Percentiles rank a stretch among this genome's conserved stretches.
Evolutionary conservation across 1,284 basidiomycete genomes (phyloP).

Genomic region (Sporisorium scitamineum): DNA sequence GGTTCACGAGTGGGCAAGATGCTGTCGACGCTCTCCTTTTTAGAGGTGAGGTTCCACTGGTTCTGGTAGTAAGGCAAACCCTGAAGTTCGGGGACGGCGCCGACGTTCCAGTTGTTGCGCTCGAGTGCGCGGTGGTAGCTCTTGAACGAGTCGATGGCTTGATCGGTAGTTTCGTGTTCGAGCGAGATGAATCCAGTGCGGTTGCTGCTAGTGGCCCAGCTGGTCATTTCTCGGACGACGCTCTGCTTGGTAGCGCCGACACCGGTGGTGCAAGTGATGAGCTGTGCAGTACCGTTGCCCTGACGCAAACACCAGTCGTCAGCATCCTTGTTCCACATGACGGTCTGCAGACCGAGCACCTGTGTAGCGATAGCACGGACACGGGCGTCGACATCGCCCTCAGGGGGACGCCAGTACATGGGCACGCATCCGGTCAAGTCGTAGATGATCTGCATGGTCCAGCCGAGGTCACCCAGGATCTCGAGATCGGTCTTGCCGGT

Average conservation of each 20-base stretch:
- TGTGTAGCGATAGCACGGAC: constrained; percentile 63
- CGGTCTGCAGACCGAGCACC: constrained; percentile 61
- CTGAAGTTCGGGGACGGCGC: constrained; percentile 52
- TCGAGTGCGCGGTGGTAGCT: constrained; percentile 41
- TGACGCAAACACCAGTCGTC: constrained; percentile 64
- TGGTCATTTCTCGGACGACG: constrained; percentile 45
- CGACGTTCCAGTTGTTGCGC: constrained; percentile 48
- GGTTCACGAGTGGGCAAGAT: constrained; percentile 46
- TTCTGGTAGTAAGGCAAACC: constrained; percentile 62
- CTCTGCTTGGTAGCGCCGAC: constrained; percentile 39
- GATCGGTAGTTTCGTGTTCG: constrained; percentile 63
- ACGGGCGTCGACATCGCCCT: constrained; percentile 64
- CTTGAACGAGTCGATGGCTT: constrained; percentile 58
- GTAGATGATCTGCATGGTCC: constrained; percentile 83
- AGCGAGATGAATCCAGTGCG: constrained; percentile 60
- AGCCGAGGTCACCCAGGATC: constrained; percentile 82
- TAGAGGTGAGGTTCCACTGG: constrained; percentile 51
- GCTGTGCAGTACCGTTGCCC: constrained; percentile 56
- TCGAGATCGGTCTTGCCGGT: constrained; percentile 79
- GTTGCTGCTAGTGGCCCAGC: constrained; percentile 42
- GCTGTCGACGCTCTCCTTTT: constrained; percentile 35
- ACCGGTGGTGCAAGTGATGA: constrained; percentile 46
- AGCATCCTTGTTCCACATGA: constrained; percentile 64
- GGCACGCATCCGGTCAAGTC: constrained; percentile 76
- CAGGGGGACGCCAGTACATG: constrained; percentile 62